Conservation (phyloP, 306 rosid genomes). For the Quercus berberidifolia region DNA sequence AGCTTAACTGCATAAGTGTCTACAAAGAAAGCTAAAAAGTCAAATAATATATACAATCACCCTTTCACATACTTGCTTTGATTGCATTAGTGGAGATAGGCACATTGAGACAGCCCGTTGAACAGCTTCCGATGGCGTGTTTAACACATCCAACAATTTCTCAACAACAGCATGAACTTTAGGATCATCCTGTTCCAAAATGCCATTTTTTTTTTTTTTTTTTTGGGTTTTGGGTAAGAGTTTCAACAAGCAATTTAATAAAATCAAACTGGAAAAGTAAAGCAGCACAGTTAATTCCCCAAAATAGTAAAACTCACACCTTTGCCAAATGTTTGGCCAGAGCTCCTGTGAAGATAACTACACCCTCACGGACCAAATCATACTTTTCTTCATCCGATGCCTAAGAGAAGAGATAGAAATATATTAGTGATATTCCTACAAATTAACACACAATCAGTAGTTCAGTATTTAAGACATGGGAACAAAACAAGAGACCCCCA, state of each 20-base stretch:
- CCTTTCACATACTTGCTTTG: conserved; percentile 65
- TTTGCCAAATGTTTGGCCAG: conserved; percentile 91
- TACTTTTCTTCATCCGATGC: conserved; percentile 89
- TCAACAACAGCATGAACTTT: conserved; percentile 91
- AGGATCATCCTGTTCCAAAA: conserved; percentile 75
- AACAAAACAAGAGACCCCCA: background rate
- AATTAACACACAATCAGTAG: background rate
- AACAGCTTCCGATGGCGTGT: conserved; percentile 98
- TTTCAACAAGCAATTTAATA: background rate
- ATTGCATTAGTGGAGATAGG: conserved; percentile 89
- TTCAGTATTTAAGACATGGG: background rate
- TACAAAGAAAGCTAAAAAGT: conserved; percentile 2
- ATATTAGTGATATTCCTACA: background rate
- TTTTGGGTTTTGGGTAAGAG: background rate
- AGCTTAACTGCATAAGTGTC: conserved; percentile 8
- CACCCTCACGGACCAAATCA: conserved; percentile 98
- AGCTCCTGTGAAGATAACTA: conserved; percentile 96
- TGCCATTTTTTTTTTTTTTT: background rate
- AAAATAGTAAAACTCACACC: conserved; percentile 36
- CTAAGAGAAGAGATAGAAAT: conserved; percentile 29
- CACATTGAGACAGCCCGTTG: conserved; percentile 95
- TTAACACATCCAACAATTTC: conserved; percentile 86
- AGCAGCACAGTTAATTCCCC: background rate
- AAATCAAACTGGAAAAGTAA: background rate
- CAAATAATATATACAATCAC: conserved; percentile 6